Percentiles rank a stretch among this genome's conserved stretches.
phyloP scores from a whole-genome alignment of 768 basidiomycete genomes.

The Amanita fuliginea region DNA sequence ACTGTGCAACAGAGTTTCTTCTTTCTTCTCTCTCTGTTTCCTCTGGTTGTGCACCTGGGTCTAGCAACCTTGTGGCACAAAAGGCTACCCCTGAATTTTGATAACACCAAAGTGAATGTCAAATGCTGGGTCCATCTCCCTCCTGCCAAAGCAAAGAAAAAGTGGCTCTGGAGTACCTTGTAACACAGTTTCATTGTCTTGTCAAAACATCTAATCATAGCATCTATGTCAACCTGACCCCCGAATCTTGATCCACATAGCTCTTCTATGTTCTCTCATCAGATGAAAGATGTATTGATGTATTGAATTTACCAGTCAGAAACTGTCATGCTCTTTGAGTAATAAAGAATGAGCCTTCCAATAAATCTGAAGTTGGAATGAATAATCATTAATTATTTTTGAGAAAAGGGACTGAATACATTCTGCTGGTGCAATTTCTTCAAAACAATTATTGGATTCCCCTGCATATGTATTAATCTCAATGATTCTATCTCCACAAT shows the following conservation, averaged over 20 bases:
- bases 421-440: slow-evolving; percentile 1
- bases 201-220: slow-evolving; percentile 17
- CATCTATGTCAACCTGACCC: not conserved
- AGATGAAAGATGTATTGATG: not conserved
- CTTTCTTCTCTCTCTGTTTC: no score
- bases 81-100: not conserved
- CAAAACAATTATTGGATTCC: not conserved
- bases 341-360: slow-evolving; percentile 2
- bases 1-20: no score
- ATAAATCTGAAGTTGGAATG: not conserved
- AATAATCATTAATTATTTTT: not conserved
- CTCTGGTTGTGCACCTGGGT: no score
- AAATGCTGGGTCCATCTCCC: slow-evolving; percentile 25
- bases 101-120: slow-evolving; percentile 33
- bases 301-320: not conserved
- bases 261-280: not conserved
- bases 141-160: slow-evolving; percentile 36
- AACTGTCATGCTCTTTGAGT: not conserved
- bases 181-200: slow-evolving; percentile 18
- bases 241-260: not conserved
- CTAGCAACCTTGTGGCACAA: no score
- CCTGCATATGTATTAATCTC: not conserved
- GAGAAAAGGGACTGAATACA: not conserved
- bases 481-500: no score
- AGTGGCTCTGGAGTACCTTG: slow-evolving; percentile 18